Conservation (phyloP, 495 filamentous ascomycete genomes). For the Penicillium canariense region DNA sequence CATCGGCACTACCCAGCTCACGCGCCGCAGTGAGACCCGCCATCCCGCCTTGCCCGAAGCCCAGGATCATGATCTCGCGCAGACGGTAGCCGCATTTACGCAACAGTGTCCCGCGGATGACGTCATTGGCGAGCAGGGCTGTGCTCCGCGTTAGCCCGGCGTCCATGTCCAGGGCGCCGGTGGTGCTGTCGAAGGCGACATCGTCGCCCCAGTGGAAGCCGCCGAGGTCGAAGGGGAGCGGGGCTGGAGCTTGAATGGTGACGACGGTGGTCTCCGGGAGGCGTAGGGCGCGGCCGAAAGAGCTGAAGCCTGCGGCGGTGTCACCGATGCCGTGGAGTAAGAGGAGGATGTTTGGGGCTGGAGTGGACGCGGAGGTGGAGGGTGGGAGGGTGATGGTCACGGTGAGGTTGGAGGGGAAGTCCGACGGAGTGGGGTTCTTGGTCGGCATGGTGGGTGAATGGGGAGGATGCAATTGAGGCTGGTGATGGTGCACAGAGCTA, state of each 20-base stretch:
- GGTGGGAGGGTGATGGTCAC: slow-evolving; percentile 47
- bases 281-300: slow-evolving; percentile 68
- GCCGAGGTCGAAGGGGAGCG: slow-evolving; percentile 68
- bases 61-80: slow-evolving; percentile 72
- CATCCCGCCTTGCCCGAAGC: slow-evolving; percentile 87
- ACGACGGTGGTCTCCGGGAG: slow-evolving; percentile 80
- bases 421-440: slow-evolving; percentile 36
- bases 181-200: slow-evolving; percentile 59
- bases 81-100: slow-evolving; percentile 66
- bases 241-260: slow-evolving; percentile 69
- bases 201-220: slow-evolving; percentile 97
- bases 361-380: slow-evolving; percentile 22
- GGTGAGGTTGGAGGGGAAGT: slow-evolving; percentile 51
- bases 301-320: slow-evolving; percentile 62
- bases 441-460: slow-evolving; percentile 32
- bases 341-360: slow-evolving; percentile 70
- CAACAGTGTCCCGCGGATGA: slow-evolving; percentile 62
- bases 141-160: slow-evolving; percentile 65
- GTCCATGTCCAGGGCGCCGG: slow-evolving; percentile 72
- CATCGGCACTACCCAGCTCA: slow-evolving; percentile 21
- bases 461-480: neutral
- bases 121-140: slow-evolving; percentile 47
- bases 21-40: slow-evolving; percentile 61
- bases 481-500: neutral
- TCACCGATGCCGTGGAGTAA: slow-evolving; percentile 93